Base-by-base conservation (phyloP, 2,329 filamentous ascomycete genomes). In the Canariomyces notabilis region DNA sequence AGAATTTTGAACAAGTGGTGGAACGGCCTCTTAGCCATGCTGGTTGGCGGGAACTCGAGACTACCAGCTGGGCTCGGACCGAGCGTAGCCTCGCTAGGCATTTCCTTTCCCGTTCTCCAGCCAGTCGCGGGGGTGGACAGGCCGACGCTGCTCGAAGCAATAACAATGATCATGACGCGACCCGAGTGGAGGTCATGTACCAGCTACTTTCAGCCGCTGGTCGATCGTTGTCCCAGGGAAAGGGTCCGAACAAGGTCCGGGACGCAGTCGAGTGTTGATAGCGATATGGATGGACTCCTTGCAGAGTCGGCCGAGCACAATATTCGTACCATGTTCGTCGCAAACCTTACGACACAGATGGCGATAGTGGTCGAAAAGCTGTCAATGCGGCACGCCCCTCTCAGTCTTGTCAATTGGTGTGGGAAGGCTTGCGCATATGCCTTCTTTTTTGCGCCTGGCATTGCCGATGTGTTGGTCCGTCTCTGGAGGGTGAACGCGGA, bases 341-440 rank as follows among this genome's bases (percentile, higher is more conserved):
- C 87, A 54, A 95, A 93, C 55, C 69, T 96, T 23, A 75, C 89
- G 34, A 81, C 84, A 32, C 90, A 95, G 60, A 86, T 95, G 80
- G 75, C 79, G 2, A 85, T 93, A 53, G 85, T 89, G n/a, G 83
- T 95, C 6, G 87, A 93, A 44, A 91, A 89, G 61, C 85, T 95
- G 82, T 89, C 87, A 14, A 72, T 87, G 58, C 80, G 87, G 39
- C 85, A 89, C 48, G 72, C 72, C 4, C 77, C 78, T 1, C 59
- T 72, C 16, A 85, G 80, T 56, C 65, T 89, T 48, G 87, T 95
- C 48, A 85, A 85, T 22, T 95, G 95, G 62, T 89, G 87, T 44
- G 90, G 88, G 49, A 94, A 93, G 66, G 87, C 89, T 4, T 91
- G 87, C 60, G 89, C 90, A 2, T 95, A 94, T 64, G 89, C 88